A percentile compares a stretch with the other conserved stretches of the same genome.
These are phyloP conservation scores for Colletotrichum theobromicola DNA, from an alignment of 2,329 filamentous ascomycete species.

Conservation along the genomic window DNA sequence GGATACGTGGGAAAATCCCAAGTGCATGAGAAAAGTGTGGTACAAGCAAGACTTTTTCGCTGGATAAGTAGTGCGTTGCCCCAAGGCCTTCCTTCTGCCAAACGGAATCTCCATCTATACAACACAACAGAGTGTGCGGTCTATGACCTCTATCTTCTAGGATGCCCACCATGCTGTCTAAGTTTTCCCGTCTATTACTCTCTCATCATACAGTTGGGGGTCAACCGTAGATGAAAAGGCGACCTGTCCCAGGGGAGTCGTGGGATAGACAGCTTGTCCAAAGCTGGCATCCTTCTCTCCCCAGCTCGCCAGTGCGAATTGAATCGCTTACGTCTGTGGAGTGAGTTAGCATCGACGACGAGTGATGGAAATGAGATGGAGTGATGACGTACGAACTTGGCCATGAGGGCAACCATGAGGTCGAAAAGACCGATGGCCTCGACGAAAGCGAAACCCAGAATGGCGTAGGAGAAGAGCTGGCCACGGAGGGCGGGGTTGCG, in stretches of 20 bases:
- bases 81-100: neutral
- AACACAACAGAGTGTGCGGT: constrained; percentile 20
- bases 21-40: neutral
- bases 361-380: neutral
- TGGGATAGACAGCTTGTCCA: constrained; percentile 3
- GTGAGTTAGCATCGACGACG: neutral
- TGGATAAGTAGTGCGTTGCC: constrained; percentile 12
- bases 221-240: constrained; percentile 15
- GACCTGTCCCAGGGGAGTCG: constrained; percentile 13
- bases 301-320: constrained; percentile 20
- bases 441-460: constrained; percentile 95
- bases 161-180: constrained; percentile 21
- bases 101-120: constrained; percentile 19
- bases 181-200: constrained; percentile 21
- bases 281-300: constrained; percentile 2
- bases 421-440: constrained; percentile 91
- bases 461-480: constrained; percentile 95
- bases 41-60: constrained; percentile 18
- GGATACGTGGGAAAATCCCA: constrained; percentile 3
- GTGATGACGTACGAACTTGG: constrained; percentile 75
- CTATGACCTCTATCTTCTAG: constrained; percentile 20
- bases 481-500: constrained; percentile 94
- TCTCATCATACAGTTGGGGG: constrained; percentile 4
- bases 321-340: constrained; percentile 21
- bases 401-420: constrained; percentile 92